Base-by-base conservation (phyloP, 1,284 basidiomycete species). In the Ganoderma meredithae region DNA sequence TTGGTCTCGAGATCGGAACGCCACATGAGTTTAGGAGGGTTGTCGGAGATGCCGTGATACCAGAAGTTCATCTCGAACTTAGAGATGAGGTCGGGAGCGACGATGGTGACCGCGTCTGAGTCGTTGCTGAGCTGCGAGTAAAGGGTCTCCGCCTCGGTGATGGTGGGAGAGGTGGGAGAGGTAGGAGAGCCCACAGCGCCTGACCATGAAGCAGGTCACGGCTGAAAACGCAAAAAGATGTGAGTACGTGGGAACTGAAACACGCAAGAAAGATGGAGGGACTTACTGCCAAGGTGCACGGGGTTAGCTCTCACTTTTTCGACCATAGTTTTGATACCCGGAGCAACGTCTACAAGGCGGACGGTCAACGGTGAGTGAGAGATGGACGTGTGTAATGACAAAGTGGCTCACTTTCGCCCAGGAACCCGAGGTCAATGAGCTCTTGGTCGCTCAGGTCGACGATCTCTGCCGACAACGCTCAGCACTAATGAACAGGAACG, bases 401-500 rank as follows among this genome's bases (percentile, higher is more conserved):
- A 76, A 71, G 22, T n/a, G 58, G 72, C 78, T 76, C 78, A 77
- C 77, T 75, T 65, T 72, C 59, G 64, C 76, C 76, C 65, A 77
- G 41, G 76, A 78, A 80, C 58, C 68, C 73, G 69, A 79, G 78
- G 73, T 71, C 62, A 67, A 33, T 76, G 73, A 76, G 73, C 76
- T 80, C 78, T 43, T 65, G 69, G 25, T 79, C 75, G 75, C 43
- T 79, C 68, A 80, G 70, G 70, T 80, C 74, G 71, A 79, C 71
- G 67, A 80, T 76, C 68, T 79, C 79, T 80, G 76, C 70, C 70
- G 72, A 73, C 78, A 79, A 78, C 70, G 60, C 69, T 79, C 73
- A 79, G 76, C 73, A 78, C 73, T 76, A 75, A 74, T 65, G 67
- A 79, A 72, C 71, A 66, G 74, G 72, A 75, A 76, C 70, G 73